These are phyloP conservation scores for Colletotrichum higginsianum DNA, from an alignment of 2,329 filamentous ascomycete genomes.

Conservation along the genomic window DNA sequence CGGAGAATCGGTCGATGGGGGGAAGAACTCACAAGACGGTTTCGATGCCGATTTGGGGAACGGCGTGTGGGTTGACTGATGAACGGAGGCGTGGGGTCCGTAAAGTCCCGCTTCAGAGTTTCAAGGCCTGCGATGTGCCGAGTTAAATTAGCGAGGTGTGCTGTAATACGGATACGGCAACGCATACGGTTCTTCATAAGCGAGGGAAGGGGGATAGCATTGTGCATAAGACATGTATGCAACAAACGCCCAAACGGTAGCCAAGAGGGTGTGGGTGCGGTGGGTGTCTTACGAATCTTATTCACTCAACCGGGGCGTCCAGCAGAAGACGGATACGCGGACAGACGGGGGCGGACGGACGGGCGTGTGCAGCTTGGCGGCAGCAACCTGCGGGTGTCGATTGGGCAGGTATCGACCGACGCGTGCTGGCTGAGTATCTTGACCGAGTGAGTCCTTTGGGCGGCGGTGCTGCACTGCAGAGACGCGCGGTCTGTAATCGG, in stretches of 20 bases:
- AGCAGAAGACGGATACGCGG: background rate
- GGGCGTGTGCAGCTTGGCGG: constrained; percentile 31
- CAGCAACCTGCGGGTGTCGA: constrained; percentile 14
- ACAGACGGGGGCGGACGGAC: background rate
- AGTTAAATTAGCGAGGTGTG: background rate
- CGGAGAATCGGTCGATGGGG: background rate
- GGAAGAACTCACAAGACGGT: constrained; percentile 8
- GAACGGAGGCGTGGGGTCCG: constrained; percentile 7
- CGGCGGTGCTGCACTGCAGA: constrained; percentile 4
- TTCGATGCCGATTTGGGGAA: constrained; percentile 7
- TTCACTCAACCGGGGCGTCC: constrained; percentile 28
- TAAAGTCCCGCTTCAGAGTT: constrained; percentile 14
- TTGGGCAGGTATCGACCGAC: constrained; percentile 23
- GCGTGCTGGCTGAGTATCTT: constrained; percentile 20
- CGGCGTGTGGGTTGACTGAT: constrained; percentile 2
- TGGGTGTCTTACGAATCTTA: background rate
- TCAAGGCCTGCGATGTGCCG: background rate
- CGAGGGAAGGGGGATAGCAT: background rate
- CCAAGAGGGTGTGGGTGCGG: background rate
- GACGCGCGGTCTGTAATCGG: constrained; percentile 17
- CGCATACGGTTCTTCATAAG: background rate
- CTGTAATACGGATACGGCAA: background rate
- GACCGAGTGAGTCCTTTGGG: constrained; percentile 16
- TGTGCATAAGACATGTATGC: constrained; percentile 7
- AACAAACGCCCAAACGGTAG: background rate